Percentiles rank a stretch among this genome's conserved stretches.
phyloP scores from a whole-genome alignment of 345 rosid species.

The Raphanus raphanistrum region DNA sequence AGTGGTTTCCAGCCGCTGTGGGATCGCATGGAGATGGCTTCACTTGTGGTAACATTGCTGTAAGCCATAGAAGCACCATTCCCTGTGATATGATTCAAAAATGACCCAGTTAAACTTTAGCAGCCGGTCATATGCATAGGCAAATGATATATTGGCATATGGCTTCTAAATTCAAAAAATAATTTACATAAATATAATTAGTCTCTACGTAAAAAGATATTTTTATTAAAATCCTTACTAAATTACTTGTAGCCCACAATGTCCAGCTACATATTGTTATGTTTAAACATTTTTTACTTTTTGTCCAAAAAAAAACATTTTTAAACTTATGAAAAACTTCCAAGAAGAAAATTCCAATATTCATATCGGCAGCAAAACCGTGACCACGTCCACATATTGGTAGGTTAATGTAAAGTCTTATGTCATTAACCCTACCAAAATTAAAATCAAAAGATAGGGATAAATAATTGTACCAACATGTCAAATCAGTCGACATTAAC shows the following conservation, averaged over 20 bases:
- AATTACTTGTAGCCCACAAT: neutral
- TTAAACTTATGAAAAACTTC: neutral
- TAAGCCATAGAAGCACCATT: constrained; percentile 68
- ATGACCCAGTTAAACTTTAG: constrained; percentile 3
- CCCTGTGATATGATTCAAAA: constrained; percentile 48
- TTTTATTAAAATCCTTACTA: neutral
- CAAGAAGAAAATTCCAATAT: constrained; percentile 37
- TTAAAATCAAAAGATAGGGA: neutral
- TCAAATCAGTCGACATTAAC: constrained; percentile 33
- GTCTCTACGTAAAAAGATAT: neutral
- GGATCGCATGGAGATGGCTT: constrained; percentile 57
- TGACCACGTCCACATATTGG: constrained; percentile 25
- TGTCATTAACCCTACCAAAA: constrained; percentile 34
- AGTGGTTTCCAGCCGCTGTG: constrained; percentile 26
- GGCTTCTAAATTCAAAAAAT: neutral
- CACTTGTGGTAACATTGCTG: constrained; percentile 59
- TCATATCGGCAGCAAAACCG: constrained; percentile 12
- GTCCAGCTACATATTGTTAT: neutral
- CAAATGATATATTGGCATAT: neutral
- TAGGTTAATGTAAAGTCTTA: constrained; percentile 33
- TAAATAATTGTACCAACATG: constrained; percentile 29
- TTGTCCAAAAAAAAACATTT: neutral
- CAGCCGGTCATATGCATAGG: neutral
- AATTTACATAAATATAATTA: neutral
- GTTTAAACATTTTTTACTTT: neutral